Evolutionary conservation across 495 filamentous ascomycete genomes (phyloP).

Genomic region (Aspergillus kassunensis): DNA sequence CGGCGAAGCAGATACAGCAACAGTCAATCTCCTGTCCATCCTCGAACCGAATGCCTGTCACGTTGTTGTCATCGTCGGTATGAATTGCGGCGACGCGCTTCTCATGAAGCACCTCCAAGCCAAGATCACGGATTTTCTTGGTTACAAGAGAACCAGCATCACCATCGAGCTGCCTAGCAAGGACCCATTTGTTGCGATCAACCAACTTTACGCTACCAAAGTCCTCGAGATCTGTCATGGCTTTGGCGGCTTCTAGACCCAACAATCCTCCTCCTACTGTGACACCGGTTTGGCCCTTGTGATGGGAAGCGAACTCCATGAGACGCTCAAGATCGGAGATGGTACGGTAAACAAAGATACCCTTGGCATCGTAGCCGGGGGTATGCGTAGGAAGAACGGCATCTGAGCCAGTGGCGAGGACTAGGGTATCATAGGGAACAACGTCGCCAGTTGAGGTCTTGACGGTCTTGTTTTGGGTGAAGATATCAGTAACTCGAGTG

Average conservation of each 20-base stretch:
- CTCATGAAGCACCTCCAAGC: constrained; percentile 77
- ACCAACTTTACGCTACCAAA: constrained; percentile 78
- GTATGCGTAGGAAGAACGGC: constrained; percentile 77
- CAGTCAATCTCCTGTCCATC: constrained; percentile 82
- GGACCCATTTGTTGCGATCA: constrained; percentile 86
- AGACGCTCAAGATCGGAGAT: constrained; percentile 80
- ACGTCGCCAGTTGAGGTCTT: constrained; percentile 65
- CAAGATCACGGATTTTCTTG: constrained; percentile 76
- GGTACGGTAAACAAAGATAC: constrained; percentile 93
- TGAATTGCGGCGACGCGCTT: constrained; percentile 74
- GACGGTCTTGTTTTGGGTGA: constrained; percentile 60
- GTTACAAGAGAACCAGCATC: constrained; percentile 84
- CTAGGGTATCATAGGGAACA: constrained; percentile 81
- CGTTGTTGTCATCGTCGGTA: constrained; percentile 59
- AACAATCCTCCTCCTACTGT: constrained; percentile 91
- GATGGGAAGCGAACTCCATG: constrained; percentile 64
- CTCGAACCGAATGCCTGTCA: constrained; percentile 75
- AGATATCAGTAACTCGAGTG: constrained; percentile 70
- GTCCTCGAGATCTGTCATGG: constrained; percentile 83
- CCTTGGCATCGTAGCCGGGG: constrained; percentile 78
- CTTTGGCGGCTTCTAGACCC: constrained; percentile 91
- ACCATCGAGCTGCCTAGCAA: constrained; percentile 79
- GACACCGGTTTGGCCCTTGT: constrained; percentile 66
- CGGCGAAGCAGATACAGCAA: constrained; percentile 84
- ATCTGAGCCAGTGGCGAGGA: constrained; percentile 90